Percentiles rank a stretch among this genome's conserved stretches.
Evolutionary conservation across 257 asterid species (phyloP).

Genomic region (Nicotiana undulata): DNA sequence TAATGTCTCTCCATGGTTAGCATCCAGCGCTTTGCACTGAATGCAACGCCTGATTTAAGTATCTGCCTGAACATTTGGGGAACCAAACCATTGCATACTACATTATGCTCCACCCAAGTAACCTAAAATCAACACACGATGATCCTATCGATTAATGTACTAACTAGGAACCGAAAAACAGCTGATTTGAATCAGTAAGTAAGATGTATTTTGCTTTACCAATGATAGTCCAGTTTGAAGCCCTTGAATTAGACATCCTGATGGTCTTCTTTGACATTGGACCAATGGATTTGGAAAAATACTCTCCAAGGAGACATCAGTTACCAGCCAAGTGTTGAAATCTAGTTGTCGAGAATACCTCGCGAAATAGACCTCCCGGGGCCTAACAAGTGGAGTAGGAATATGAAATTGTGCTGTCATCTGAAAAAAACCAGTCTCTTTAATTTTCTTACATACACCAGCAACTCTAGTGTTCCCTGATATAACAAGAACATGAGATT

Average conservation of each 20-base stretch:
- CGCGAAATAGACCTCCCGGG: slow-evolving; percentile 36
- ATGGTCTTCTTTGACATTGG: slow-evolving; percentile 38
- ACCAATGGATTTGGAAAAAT: slow-evolving; percentile 28
- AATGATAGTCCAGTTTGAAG: slow-evolving; percentile 31
- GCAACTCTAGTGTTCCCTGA: neutral
- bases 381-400: slow-evolving; percentile 41
- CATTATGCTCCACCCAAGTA: slow-evolving; percentile 56
- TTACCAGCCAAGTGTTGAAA: slow-evolving; percentile 36
- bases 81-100: slow-evolving; percentile 8
- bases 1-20: slow-evolving; percentile 36
- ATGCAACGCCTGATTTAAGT: slow-evolving; percentile 25
- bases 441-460: neutral
- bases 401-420: slow-evolving; percentile 39
- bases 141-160: neutral
- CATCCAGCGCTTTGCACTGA: slow-evolving; percentile 46
- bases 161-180: neutral
- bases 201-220: slow-evolving; percentile 16
- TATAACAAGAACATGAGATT: neutral
- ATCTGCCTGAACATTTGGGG: slow-evolving; percentile 18
- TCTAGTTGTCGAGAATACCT: slow-evolving; percentile 36
- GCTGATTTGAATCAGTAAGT: no score
- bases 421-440: slow-evolving; percentile 17
- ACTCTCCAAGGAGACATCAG: slow-evolving; percentile 49
- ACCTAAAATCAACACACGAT: slow-evolving; percentile 20
- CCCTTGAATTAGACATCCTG: slow-evolving; percentile 52